phyloP scores from a whole-genome alignment of 768 basidiomycete species.

The Sporobolomyces roseus region DNA sequence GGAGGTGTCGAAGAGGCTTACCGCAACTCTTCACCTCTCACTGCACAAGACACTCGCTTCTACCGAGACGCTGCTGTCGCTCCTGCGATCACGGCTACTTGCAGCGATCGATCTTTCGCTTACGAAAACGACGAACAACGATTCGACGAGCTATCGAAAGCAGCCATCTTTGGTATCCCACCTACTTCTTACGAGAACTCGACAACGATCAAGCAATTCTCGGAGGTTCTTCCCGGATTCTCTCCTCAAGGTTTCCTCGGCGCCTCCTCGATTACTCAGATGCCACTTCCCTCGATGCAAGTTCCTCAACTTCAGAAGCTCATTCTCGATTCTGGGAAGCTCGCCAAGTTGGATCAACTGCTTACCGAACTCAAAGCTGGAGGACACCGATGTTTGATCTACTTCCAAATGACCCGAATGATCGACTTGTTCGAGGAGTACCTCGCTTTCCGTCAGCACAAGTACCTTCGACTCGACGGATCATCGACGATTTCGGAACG shows the following conservation, averaged over 20 bases:
- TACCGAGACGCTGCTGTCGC: slow-evolving; percentile 80
- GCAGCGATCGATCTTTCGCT: slow-evolving; percentile 65
- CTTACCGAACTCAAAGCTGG: slow-evolving; percentile 85
- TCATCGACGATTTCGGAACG: slow-evolving; percentile 92
- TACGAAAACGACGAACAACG: slow-evolving; percentile 61
- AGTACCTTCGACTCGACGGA: slow-evolving; percentile 44
- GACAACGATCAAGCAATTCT: slow-evolving; percentile 55
- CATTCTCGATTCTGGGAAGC: slow-evolving; percentile 93
- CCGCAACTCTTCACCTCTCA: slow-evolving; percentile 76
- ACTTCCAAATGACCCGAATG: slow-evolving; percentile 99
- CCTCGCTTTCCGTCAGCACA: slow-evolving; percentile 77
- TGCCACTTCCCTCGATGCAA: slow-evolving; percentile 77
- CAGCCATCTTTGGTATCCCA: slow-evolving; percentile 80
- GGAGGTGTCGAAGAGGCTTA: slow-evolving; percentile 59
- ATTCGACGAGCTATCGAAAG: slow-evolving; percentile 68
- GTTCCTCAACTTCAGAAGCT: slow-evolving; percentile 92
- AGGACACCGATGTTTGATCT: slow-evolving; percentile 89
- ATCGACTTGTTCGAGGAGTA: slow-evolving; percentile 99
- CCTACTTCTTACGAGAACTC: slow-evolving; percentile 62
- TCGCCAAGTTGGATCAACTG: slow-evolving; percentile 81
- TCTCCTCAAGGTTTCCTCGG: slow-evolving; percentile 65
- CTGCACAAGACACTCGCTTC: slow-evolving; percentile 74
- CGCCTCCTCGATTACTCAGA: slow-evolving; percentile 64
- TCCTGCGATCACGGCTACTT: slow-evolving; percentile 70
- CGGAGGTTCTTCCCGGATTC: slow-evolving; percentile 59